Evolutionary conservation across 257 asterid genomes (phyloP).

Genomic region (Solanum pimpinellifolium): DNA sequence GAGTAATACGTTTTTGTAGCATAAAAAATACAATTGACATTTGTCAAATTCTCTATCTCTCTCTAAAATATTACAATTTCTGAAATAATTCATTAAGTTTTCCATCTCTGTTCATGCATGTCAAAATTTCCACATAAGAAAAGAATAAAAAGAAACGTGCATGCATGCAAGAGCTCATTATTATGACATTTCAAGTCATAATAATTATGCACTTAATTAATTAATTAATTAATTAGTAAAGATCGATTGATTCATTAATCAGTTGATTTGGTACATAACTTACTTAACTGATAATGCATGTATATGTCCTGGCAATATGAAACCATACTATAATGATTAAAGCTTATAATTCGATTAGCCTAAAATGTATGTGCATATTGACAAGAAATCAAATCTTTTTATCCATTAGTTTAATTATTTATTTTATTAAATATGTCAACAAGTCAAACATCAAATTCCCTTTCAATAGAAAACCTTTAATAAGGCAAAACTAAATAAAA

Average conservation of each 20-base stretch:
- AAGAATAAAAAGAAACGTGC: neutral
- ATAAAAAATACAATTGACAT: neutral
- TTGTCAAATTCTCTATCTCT: neutral
- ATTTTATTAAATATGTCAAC: neutral
- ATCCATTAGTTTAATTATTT: neutral
- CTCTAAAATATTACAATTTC: neutral
- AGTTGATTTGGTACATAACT: neutral
- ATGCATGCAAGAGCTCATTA: neutral
- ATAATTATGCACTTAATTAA: neutral
- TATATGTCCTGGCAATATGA: neutral
- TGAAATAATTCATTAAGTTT: neutral
- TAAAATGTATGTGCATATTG: neutral
- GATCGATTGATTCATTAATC: neutral
- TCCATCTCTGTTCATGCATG: neutral
- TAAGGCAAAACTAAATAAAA: neutral
- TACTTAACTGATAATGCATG: neutral
- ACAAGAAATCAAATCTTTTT: neutral
- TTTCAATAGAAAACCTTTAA: neutral
- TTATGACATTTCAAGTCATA: neutral
- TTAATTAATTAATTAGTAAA: neutral
- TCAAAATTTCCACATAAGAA: neutral
- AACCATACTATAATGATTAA: neutral
- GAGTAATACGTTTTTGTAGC: neutral
- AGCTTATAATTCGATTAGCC: neutral
- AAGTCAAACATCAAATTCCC: neutral